Base-by-base conservation (phyloP, 2,329 filamentous ascomycete genomes). In the Paecilomyces niveus region DNA sequence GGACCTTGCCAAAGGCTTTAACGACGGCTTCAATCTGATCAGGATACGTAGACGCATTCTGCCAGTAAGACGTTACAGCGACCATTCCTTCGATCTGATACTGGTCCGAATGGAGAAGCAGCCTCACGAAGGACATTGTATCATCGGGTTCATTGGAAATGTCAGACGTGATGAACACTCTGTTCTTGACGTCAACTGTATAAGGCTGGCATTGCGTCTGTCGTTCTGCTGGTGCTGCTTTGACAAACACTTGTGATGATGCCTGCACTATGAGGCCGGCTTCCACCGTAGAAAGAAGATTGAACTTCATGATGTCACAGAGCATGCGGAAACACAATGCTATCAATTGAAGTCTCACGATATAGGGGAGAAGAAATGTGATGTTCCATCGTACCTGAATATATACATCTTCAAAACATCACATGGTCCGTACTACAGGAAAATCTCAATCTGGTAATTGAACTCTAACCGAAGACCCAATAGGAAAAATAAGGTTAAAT, bases 71-170 rank as follows among this genome's bases (percentile, higher is more conserved):
- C 0, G 78, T 80, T 51, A 70, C 72, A 7, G 77, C 79, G 3
- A 78, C 75, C n/a, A 80, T 65, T 3, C 76, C 79, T 53, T 78
- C 69, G 2, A 75, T 78, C n/a, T 74, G 63, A 62, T 81, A 79
- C 63, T 81, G 72, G 63, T 81, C 79, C 7, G 73, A 67, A 62
- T 81, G 80, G 1, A 78, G 65, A 3, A 81, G 69, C 59, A 77
- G 77, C 6, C 78, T 72, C 7, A 76, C 74, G 9, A 80, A 67
- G 1, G 75, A 79, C 62, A 78, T 73, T 2, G 73, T 70, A 63
- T 80, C 77, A 57, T 80, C 78, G 0, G 76, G 77, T 60, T 80
- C 77, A 61, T 79, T 79, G 54, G 74, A 74, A 58, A 80, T 79
- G 53, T 80, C 77, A 10, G 75, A 74, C 18, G 78, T 56, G 57